Evolutionary conservation across 1,139 yeast species (phyloP), one percentile per base, ranked within the genome.

Genomic region (Taphrina communis): DNA sequence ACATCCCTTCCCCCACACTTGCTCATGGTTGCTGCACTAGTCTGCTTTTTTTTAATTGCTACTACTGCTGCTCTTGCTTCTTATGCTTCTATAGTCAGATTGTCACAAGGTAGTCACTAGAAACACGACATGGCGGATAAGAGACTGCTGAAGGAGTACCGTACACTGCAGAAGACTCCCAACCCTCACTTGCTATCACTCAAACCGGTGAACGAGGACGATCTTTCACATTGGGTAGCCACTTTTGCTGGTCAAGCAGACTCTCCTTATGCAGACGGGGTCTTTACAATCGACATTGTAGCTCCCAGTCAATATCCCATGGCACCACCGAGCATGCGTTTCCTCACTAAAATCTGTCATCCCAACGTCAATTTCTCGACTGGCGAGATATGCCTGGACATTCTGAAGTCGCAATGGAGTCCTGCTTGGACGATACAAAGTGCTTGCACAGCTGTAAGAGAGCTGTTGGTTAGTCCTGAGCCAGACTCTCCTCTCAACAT

Each of bases 301-400:
- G 79, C 89, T 0, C 86, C 88, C 0, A 63, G 74, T 0, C 79
- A 79, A 41, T 91, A 91, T 74, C 97, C 97, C 0, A 77, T 85
- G 38, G 79, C 79, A 39, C 96, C 97, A 0, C 97, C 97, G 1
- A 75, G 73, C 36, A 83, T 89, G 73, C 78, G 75, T 65, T 90
- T 90, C 74, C 69, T 74, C 35, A 77, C 82, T 35, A 83, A 82
- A 12, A 86, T 90, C 71, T 85, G 88, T 61, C 97, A 90, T 76
- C 93, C 95, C 1, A 90, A 90, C 75, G 85, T 90, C 57, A 85
- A 87, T 74, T 82, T 86, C 62, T 60, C 69, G 46, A 86, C 88
- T 0, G 97, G 97, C 0, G 94, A 88, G 73, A 88, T 90, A 3
- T 92, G 97, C 77, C 79, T 92, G n/a, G 96, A 91, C 76, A 88